These are phyloP conservation scores for Tetrahymena malaccensis DNA, from an alignment of 73 alveolate genomes.

Conservation along the genomic window DNA sequence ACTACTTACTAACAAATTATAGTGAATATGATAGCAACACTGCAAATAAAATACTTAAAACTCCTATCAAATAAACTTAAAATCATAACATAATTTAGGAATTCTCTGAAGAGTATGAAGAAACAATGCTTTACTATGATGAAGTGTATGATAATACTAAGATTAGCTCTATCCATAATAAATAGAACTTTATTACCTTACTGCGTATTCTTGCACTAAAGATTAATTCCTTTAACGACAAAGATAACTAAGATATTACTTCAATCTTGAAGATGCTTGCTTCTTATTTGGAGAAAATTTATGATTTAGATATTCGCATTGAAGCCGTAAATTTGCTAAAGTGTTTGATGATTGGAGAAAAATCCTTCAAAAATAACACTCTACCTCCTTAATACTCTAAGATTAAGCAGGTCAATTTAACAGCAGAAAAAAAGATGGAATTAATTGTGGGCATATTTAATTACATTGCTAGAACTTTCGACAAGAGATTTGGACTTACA, in stretches of 20 bases:
- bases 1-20: not conserved
- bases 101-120: not conserved
- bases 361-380: not conserved
- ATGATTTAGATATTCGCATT: not conserved
- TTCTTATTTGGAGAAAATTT: not conserved
- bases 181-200: not conserved
- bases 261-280: not conserved
- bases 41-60: not conserved
- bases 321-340: not conserved
- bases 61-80: not conserved
- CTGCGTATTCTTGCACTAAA: not conserved
- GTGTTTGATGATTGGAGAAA: not conserved
- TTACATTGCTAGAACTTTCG: not conserved
- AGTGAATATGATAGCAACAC: not conserved
- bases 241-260: not conserved
- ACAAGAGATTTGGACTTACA: not conserved
- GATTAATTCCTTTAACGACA: not conserved
- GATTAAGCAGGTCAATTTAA: not conserved
- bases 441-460: not conserved
- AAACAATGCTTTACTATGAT: not conserved
- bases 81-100: not conserved
- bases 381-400: not conserved
- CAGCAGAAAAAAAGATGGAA: not conserved
- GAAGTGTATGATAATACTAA: not conserved
- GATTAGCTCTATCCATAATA: not conserved